Conservation (phyloP, 2,329 filamentous ascomycete genomes). For the Xylaria sp. region DNA sequence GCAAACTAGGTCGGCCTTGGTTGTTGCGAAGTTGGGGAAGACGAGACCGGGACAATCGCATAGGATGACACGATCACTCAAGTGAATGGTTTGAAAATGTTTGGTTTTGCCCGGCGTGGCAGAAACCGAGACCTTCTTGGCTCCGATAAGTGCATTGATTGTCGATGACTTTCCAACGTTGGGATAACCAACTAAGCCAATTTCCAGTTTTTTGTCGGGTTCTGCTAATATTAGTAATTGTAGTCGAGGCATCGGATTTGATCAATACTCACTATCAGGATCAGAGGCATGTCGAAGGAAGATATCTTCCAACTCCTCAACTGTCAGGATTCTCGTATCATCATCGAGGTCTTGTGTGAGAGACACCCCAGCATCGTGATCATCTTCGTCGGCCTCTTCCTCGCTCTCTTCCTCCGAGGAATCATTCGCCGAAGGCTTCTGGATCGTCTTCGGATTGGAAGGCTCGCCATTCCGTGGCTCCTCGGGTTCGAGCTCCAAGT, state of each 20-base stretch:
- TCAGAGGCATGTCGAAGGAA: conserved; percentile 76
- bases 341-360: conserved; percentile 51
- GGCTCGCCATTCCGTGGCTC: conserved; percentile 37
- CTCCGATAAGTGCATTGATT: conserved; percentile 97
- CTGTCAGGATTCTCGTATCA: conserved; percentile 81
- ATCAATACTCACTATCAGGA: conserved; percentile 48
- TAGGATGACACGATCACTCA: conserved; percentile 85
- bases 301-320: conserved; percentile 87
- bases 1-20: conserved; percentile 93
- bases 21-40: conserved; percentile 96
- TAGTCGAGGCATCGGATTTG: neutral
- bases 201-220: conserved; percentile 70
- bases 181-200: conserved; percentile 94
- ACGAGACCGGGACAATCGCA: conserved; percentile 99
- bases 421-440: conserved; percentile 23
- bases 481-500: conserved; percentile 54
- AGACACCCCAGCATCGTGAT: conserved; percentile 39
- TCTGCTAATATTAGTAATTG: conserved; percentile 41
- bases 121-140: conserved; percentile 98
- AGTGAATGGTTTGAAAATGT: conserved; percentile 97
- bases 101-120: conserved; percentile 98
- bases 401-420: conserved; percentile 34
- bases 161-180: conserved; percentile 99
- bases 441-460: conserved; percentile 39
- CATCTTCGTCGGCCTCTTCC: conserved; percentile 43